Conservation (phyloP, 768 basidiomycete genomes). For the Rhodosporidiobolus sp. region DNA sequence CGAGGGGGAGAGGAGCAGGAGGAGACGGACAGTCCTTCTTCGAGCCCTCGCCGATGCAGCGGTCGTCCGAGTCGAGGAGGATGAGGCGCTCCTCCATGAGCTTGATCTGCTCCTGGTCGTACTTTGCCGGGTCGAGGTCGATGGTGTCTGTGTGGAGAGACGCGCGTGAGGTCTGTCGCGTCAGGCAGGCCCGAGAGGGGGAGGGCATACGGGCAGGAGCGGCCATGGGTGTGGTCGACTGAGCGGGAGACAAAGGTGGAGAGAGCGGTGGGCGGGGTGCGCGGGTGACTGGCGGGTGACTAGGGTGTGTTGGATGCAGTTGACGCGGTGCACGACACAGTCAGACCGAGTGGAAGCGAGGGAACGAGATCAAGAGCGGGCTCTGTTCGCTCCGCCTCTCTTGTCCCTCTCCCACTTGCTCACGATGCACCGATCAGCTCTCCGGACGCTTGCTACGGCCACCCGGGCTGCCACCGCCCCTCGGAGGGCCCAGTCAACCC, state of each 20-base stretch:
- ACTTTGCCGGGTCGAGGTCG: conserved; percentile 66
- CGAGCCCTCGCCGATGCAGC: conserved; percentile 76
- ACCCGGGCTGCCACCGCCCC: background rate
- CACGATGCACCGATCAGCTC: background rate
- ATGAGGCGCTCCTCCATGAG: conserved; percentile 93
- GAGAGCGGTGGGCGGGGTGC: background rate
- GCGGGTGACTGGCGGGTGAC: background rate
- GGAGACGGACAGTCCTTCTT: conserved; percentile 81
- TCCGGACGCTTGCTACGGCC: background rate
- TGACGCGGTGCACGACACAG: background rate
- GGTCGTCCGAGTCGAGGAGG: conserved; percentile 82
- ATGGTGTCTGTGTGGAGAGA: conserved; percentile 28
- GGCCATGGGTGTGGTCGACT: background rate
- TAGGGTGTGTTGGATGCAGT: background rate
- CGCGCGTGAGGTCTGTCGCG: background rate
- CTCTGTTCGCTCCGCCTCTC: background rate
- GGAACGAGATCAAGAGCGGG: background rate
- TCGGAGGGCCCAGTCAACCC: conserved; percentile 17
- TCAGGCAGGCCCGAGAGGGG: background rate
- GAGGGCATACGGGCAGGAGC: background rate
- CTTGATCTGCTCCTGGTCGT: conserved; percentile 87
- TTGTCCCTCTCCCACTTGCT: background rate
- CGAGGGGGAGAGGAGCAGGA: background rate
- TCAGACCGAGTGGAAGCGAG: background rate
- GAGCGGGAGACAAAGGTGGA: background rate